These are phyloP conservation scores for Fragaria ananassa DNA, from an alignment of 306 rosid species.

Conservation along the genomic window DNA sequence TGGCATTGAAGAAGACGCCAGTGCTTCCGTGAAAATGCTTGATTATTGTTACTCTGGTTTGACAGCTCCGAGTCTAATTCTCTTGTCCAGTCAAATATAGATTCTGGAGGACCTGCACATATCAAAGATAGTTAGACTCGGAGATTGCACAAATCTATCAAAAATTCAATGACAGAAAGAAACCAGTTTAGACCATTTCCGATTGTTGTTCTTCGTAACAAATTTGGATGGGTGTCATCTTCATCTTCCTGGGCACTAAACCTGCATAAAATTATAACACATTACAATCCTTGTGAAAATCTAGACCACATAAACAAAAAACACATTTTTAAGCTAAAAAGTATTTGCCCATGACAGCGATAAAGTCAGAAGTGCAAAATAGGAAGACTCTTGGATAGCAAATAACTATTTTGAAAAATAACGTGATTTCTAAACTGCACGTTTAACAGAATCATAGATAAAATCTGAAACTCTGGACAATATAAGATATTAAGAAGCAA, in stretches of 20 bases:
- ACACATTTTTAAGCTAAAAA: neutral
- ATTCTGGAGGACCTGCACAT: conserved; percentile 83
- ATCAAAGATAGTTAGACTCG: conserved; percentile 11
- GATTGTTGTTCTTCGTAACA: conserved; percentile 82
- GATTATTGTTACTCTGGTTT: conserved; percentile 70
- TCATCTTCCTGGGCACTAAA: conserved; percentile 98
- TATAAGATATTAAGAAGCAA: neutral
- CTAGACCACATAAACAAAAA: conserved; percentile 1
- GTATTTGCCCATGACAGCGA: neutral
- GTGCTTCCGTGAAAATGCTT: conserved; percentile 89
- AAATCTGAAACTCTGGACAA: neutral
- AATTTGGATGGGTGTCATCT: conserved; percentile 71
- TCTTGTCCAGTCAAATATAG: conserved; percentile 84
- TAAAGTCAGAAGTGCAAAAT: neutral
- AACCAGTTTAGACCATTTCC: conserved; percentile 70
- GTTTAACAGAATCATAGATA: neutral
- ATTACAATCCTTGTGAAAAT: neutral
- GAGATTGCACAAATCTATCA: conserved; percentile 20
- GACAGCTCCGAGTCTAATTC: conserved; percentile 82
- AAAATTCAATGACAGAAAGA: conserved; percentile 21
- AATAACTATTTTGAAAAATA: neutral
- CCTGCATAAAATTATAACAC: conserved; percentile 33
- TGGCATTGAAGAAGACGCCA: conserved; percentile 99
- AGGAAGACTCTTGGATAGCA: neutral
- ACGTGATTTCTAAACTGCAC: neutral